Base-by-base conservation (phyloP, 1,139 yeast species). In the Candida sp. region DNA sequence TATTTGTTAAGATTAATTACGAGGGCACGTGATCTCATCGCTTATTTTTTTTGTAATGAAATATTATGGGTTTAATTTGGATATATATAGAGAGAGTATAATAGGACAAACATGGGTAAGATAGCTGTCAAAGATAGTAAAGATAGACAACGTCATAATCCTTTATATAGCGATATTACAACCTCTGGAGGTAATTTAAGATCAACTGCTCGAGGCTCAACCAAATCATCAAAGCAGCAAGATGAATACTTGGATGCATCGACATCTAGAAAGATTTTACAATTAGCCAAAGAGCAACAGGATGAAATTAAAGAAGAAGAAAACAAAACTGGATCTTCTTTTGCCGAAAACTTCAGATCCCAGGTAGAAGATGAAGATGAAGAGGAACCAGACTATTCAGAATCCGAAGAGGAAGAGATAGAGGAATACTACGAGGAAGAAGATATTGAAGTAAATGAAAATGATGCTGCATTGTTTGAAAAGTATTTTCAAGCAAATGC, bases 271-370 rank as follows among this genome's bases (percentile, higher is more conserved):
- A 89, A 82, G 68, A 91, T 93, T 63, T 73, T 93, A 51, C 87
- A 86, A 60, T 73, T 93, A 52, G 99, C 98, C 12, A 83, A 79
- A 55, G 93, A 86, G 56, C 99, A 93, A 67, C 97, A 90, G 62
- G 91, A 87, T 39, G 99, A 93, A 61, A 64, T 91, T 27, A 87
- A 78, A 45, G 72, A 65, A 5, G 96, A 88, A 59, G 89, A 83
- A 50, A 61, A 64, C 12, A 56, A 40, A 6, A 43, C 40, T 21
- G 45, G 50, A 7, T 49, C 59, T 4, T 45, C 56, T 1, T 63
- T 65, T 48, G 52, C 56, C 19, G 60, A 61, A 36, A 45, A 63
- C 2, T 58, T 66, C 45, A 58, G 54, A 46, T 45, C 53, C 40
- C 56, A 66, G 51, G 46, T 60, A 54, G 66, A 63, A 23, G 66